Conservation (phyloP, 805 yeast genomes). For the Ogataea methanolica region DNA sequence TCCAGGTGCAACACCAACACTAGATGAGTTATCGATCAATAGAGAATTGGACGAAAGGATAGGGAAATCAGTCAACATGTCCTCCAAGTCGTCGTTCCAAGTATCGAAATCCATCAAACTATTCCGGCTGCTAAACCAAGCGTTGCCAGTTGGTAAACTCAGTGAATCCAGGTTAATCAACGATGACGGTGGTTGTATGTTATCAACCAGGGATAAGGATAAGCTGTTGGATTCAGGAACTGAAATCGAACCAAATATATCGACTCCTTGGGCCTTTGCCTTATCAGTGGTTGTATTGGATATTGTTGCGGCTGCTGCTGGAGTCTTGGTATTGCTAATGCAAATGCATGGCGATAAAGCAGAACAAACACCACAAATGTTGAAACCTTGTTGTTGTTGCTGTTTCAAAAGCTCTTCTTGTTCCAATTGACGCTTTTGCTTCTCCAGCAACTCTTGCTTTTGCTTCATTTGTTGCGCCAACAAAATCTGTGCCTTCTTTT, state of each 20-base stretch:
- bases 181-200: too few relatives aligned
- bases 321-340: neutral
- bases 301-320: neutral
- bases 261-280: too few relatives aligned
- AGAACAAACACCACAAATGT: neutral
- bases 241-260: too few relatives aligned
- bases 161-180: neutral
- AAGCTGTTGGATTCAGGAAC: too few relatives aligned
- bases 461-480: constrained; percentile 19
- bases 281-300: neutral
- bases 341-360: neutral
- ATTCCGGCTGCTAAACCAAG: constrained; percentile 6
- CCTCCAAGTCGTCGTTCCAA: constrained; percentile 8
- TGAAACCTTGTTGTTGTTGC: constrained; percentile 3
- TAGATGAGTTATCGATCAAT: constrained; percentile 2
- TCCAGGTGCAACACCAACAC: constrained; percentile 1
- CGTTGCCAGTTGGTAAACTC: neutral
- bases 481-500: constrained; percentile 16
- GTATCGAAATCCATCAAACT: constrained; percentile 8
- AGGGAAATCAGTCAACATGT: constrained; percentile 3
- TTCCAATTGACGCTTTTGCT: constrained; percentile 8
- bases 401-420: constrained; percentile 4
- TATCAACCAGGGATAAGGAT: too few relatives aligned
- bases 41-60: constrained; percentile 4
- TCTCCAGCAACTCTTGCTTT: constrained; percentile 14